A percentile compares a stretch with the other conserved stretches of the same genome.
Evolutionary conservation across 1,284 basidiomycete species (phyloP).

Genomic region (Ganoderma leucocontextum): DNA sequence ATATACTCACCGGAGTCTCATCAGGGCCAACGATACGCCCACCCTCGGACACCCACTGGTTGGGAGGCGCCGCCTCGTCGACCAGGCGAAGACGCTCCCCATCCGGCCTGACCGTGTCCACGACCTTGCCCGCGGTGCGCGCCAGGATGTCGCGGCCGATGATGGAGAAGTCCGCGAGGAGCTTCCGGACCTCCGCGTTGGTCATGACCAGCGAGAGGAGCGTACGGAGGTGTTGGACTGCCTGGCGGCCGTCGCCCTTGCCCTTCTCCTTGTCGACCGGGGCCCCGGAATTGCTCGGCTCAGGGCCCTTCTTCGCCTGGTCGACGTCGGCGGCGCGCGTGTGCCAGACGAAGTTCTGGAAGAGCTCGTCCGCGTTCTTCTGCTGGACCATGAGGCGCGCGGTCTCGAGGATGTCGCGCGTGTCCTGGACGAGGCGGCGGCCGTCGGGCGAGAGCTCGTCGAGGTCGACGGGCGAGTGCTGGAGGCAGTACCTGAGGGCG

Average conservation of each 20-base stretch:
- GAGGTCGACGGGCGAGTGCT: conserved; percentile 73
- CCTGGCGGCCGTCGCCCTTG: conserved; percentile 66
- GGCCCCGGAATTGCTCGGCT: conserved; percentile 48
- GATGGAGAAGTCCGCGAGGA: conserved; percentile 82
- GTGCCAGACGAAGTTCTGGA: conserved; percentile 88
- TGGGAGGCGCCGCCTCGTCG: conserved; percentile 74
- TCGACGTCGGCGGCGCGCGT: conserved; percentile 65
- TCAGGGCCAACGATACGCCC: conserved; percentile 51
- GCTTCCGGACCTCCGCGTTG: conserved; percentile 92
- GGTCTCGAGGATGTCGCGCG: conserved; percentile 77
- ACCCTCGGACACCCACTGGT: conserved; percentile 64
- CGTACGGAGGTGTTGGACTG: conserved; percentile 86
- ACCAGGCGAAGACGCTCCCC: conserved; percentile 70
- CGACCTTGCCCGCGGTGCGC: conserved; percentile 78
- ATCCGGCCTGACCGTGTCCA: conserved; percentile 73
- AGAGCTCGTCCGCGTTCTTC: conserved; percentile 91
- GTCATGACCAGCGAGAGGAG: conserved; percentile 86
- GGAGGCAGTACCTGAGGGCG: conserved; percentile 72
- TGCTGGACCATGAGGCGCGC: conserved; percentile 72
- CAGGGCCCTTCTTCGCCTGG: conserved; percentile 52
- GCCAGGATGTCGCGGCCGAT: conserved; percentile 91
- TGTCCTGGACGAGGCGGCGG: conserved; percentile 77
- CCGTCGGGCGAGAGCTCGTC: conserved; percentile 80
- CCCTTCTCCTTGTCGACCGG: conserved; percentile 66
- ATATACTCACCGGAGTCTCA: conserved; percentile 41